These are phyloP conservation scores for Pseudoturritis turrita DNA, from an alignment of 345 rosid genomes.

Conservation along the genomic window DNA sequence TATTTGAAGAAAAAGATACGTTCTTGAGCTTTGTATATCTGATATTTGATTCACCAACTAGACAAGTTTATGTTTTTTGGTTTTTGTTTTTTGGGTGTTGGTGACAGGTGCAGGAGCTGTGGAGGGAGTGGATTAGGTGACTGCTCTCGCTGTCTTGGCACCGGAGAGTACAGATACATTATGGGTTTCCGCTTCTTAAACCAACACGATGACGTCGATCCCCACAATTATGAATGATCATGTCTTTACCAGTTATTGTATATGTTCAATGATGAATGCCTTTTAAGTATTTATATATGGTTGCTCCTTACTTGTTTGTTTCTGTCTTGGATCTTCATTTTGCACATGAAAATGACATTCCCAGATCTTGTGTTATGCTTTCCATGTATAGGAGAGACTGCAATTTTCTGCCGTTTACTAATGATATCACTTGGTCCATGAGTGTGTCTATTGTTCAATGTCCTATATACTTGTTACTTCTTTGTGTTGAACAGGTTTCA, in stretches of 20 bases:
- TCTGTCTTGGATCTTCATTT: no score
- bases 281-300: no score
- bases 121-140: slow-evolving; percentile 78
- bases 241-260: neutral
- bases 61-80: neutral
- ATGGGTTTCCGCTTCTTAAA: slow-evolving; percentile 69
- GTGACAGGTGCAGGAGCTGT: slow-evolving; percentile 61
- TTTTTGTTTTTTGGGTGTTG: neutral
- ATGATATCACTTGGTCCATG: no score
- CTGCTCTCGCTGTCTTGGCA: slow-evolving; percentile 73
- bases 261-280: neutral
- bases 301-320: no score
- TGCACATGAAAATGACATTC: no score
- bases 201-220: slow-evolving; percentile 16
- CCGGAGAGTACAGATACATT: slow-evolving; percentile 54
- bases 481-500: no score
- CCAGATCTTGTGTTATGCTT: no score
- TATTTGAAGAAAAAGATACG: neutral
- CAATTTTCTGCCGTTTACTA: no score
- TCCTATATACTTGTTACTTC: no score
- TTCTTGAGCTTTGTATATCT: neutral
- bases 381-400: no score
- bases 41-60: neutral
- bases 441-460: no score
- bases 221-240: neutral